Base-by-base conservation (phyloP, 495 filamentous ascomycete species). In the Penicillium taxi region DNA sequence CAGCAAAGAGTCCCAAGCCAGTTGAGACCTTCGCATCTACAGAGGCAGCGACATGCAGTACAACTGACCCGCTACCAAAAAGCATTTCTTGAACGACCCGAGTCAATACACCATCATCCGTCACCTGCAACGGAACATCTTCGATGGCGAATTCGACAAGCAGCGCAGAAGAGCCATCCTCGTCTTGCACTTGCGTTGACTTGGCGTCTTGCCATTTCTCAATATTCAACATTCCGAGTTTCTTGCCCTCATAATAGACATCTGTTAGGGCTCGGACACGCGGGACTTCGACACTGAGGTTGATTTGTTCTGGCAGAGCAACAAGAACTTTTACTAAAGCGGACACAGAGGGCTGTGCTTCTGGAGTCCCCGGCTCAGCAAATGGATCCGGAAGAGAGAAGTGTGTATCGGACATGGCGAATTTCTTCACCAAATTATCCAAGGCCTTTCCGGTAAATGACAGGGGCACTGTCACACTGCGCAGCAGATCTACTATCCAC, bases 21-120 rank as follows among this genome's bases (percentile, higher is more conserved):
- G 86, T 94, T 22, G 77, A 67, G 12, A 95, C 74, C 45, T 81
- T 73, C 35, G 86, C 82, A 56, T 94, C 86, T 37, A 95, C 85
- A 30, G 74, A 68, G n/a, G 91, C 88, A 48, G 81, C 67, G 33
- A 96, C 72, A 21, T 69, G 70, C 8, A 98, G 65, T 16, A 72
- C 50, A 19, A 95, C 65, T 7, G 66, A 41, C 32, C 78, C 66
- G 27, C 63, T 73, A 24, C 83, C 80, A 44, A 91, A 91, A 1
- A 95, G 45, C 27, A 96, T 58, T 22, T 72, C 75, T 52, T 82
- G 75, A 1, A 96, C 64, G 2, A 96, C 71, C 14, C 85, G 74
- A 12, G 74, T 70, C 50, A 98, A 78, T 6, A 93, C 67, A 37
- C 79, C 70, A 23, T 75, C 66, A 50, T 96, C 74, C 0, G 83